Percentiles rank a stretch among this genome's conserved stretches.
phyloP scores from a whole-genome alignment of 148 eudicot species.

The Camellia sinensis region DNA sequence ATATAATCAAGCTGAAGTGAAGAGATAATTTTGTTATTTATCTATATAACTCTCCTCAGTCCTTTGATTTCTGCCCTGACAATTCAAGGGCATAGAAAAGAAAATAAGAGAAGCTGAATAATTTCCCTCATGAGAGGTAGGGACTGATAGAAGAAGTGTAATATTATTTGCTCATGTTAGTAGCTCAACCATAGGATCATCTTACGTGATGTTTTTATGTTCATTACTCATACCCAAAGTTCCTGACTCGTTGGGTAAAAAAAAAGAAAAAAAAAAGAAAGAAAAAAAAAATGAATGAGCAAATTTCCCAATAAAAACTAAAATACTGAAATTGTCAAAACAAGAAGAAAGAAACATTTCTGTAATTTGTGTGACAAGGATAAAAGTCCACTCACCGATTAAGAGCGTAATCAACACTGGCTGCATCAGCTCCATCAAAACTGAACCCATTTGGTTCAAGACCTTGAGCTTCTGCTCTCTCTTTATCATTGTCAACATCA shows the following conservation, averaged over 20 bases:
- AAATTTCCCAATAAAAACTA: neutral
- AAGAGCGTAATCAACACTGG: constrained; percentile 92
- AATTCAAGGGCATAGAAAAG: neutral
- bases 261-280: neutral
- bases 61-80: neutral
- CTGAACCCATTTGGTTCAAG: constrained; percentile 93
- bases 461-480: constrained; percentile 81
- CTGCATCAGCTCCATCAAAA: constrained; percentile 91
- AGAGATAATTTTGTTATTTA: neutral
- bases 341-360: neutral
- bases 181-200: neutral
- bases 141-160: neutral
- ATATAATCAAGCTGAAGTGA: neutral
- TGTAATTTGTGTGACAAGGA: constrained; percentile 4
- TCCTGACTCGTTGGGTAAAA: neutral
- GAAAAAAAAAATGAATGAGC: neutral
- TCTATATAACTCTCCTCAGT: neutral
- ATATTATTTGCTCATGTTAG: neutral
- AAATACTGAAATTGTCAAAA: neutral
- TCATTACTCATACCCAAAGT: neutral
- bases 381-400: constrained; percentile 47
- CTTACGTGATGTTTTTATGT: neutral
- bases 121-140: neutral
- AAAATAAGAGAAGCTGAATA: neutral
- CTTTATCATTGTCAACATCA: constrained; percentile 91